Evolutionary conservation across 805 yeast genomes (phyloP), one percentile per base, ranked within the genome.

Genomic region (Grigorovia jiainica): DNA sequence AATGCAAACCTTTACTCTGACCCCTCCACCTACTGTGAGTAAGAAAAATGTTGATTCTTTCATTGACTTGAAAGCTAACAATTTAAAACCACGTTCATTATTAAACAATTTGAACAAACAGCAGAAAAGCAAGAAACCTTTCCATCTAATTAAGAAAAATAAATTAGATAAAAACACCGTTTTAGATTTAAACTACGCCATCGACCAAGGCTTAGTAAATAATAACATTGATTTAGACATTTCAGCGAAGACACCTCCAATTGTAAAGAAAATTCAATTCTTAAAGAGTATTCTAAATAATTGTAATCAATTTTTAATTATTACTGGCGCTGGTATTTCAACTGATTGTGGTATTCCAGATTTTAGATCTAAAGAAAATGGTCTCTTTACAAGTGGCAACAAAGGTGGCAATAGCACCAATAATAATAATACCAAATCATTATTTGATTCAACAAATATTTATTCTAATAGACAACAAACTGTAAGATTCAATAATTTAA

Each of bases 271-370:
- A 43, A 58, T 76, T 10, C 65, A 70, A 7, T 73, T 77, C 45
- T 52, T 79, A 20, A 70, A 69, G 42, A 72, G 75, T 55, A 75
- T 77, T 0, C 55, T 79, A 19, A 59, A 57, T 27, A 68, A 80
- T 49, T 70, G 89, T 24, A 75, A 71, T 48, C 72, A 73, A 47
- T 65, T 80, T 24, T 70, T 85, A 2, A 74, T 81, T 23, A 71
- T 87, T 23, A 76, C 89, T 1, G 97, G 97, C 9, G 97, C 97
- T 15, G 96, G 96, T 3, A 76, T 85, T 16, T 85, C 95, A 10
- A 92, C 89, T 41, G 82, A 83, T 23, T 86, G 95, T 1, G 96
- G 96, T 4, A 87, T 87, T 32, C 95, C 95, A 3, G 92, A 82
- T 53, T 82, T 87, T 55, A 66, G 96, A 56, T 82, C 94, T 7